These are phyloP conservation scores for Aspergillus melleus DNA, from an alignment of 2,329 filamentous ascomycete species.

Conservation along the genomic window DNA sequence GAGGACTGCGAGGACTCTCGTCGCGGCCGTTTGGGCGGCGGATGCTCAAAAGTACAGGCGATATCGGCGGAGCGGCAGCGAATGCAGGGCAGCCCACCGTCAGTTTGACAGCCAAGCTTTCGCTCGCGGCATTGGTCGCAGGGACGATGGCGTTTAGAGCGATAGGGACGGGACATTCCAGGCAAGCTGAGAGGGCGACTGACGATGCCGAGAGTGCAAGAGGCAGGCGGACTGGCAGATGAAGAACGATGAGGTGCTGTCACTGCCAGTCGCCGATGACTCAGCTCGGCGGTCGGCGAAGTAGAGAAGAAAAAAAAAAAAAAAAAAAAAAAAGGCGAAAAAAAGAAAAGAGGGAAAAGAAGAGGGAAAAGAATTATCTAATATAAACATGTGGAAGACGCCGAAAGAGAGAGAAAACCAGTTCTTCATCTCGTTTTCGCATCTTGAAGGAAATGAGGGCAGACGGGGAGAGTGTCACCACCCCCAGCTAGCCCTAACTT, in stretches of 20 bases:
- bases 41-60: constrained; percentile 26
- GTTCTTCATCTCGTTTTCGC: too few species aligned
- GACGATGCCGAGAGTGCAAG: neutral
- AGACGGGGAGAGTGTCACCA: too few species aligned
- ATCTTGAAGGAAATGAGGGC: too few species aligned
- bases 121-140: constrained; percentile 35
- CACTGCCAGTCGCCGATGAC: neutral
- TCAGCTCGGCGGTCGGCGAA: neutral
- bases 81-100: constrained; percentile 24
- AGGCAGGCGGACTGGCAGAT: neutral
- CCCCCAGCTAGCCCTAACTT: too few species aligned
- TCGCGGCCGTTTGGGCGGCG: constrained; percentile 24
- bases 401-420: too few species aligned
- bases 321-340: neutral
- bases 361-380: neutral
- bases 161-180: constrained; percentile 25
- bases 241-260: neutral
- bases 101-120: constrained; percentile 32
- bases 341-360: neutral
- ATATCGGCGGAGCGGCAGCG: constrained; percentile 26
- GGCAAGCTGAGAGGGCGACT: too few species aligned
- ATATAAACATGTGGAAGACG: neutral
- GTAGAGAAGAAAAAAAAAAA: neutral
- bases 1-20: constrained; percentile 11
- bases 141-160: constrained; percentile 35